A percentile compares a stretch with the other conserved stretches of the same genome.
These are phyloP conservation scores for Actinidia arguta DNA, from an alignment of 179 eudicot genomes.

Conservation along the genomic window DNA sequence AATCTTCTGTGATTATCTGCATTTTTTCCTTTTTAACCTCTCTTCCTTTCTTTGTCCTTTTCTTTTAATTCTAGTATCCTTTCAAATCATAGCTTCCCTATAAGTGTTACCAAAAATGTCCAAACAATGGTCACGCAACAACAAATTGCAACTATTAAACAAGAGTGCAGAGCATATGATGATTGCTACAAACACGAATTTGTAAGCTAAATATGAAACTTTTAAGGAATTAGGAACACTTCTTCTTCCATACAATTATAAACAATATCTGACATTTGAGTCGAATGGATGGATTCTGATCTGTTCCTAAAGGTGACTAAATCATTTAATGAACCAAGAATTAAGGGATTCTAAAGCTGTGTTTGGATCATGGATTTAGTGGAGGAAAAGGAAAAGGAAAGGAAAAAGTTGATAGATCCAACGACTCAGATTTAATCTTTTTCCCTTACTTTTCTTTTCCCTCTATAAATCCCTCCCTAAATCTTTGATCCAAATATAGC, in stretches of 20 bases:
- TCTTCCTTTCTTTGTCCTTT: neutral
- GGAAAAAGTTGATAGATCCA: too few relatives aligned
- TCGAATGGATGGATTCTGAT: neutral
- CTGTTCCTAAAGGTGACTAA: neutral
- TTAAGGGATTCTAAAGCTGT: too few relatives aligned
- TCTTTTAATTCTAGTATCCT: neutral
- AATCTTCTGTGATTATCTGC: neutral
- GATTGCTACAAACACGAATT: neutral
- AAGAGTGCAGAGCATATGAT: neutral
- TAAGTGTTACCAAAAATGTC: neutral
- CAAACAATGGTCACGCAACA: neutral
- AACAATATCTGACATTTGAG: neutral
- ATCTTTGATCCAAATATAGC: too few relatives aligned
- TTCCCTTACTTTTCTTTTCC: too few relatives aligned
- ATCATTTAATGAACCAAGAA: neutral
- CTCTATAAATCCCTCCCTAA: too few relatives aligned
- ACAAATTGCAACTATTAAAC: neutral
- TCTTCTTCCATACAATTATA: neutral
- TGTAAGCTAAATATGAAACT: conserved; percentile 7
- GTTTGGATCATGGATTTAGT: too few relatives aligned
- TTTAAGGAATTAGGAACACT: neutral
- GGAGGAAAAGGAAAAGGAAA: too few relatives aligned
- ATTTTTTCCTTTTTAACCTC: neutral
- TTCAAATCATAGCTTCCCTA: neutral
- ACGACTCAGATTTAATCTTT: too few relatives aligned